Conservation (phyloP, 305 asterid species). For the Ilex paraguariensis region DNA sequence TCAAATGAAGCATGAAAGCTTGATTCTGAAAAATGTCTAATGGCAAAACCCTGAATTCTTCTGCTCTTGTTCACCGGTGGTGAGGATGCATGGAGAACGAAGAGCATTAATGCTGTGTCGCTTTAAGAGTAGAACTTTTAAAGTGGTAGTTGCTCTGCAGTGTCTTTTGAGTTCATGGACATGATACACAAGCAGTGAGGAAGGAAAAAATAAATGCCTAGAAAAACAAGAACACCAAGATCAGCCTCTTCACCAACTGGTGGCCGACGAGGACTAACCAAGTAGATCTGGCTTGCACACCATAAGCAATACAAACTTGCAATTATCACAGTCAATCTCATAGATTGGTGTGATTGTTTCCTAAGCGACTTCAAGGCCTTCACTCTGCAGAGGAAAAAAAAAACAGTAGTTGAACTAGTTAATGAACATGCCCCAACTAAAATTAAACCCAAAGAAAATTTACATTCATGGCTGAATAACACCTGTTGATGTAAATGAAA, state of each 20-base stretch:
- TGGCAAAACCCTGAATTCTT: not conserved
- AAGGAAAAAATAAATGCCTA: conserved; percentile 57
- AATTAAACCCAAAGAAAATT: not conserved
- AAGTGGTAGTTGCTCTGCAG: conserved; percentile 47
- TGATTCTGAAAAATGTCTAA: not conserved
- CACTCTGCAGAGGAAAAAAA: conserved; percentile 34
- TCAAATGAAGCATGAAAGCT: conserved; percentile 5
- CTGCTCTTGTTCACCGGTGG: not conserved
- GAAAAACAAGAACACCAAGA: conserved; percentile 73
- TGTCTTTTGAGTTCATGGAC: conserved; percentile 64
- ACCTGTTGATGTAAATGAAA: conserved; percentile 73
- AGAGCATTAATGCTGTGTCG: too few species aligned
- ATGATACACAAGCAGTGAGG: conserved; percentile 70
- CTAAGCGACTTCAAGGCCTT: conserved; percentile 35
- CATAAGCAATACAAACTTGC: conserved; percentile 57
- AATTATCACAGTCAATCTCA: conserved; percentile 37
- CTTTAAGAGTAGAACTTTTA: conserved; percentile 10
- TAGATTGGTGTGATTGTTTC: conserved; percentile 34
- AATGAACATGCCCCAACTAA: not conserved
- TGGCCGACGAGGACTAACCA: conserved; percentile 64
- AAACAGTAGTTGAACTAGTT: not conserved
- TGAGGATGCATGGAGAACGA: too few species aligned
- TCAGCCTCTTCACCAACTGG: conserved; percentile 97
- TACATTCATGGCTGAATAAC: not conserved
- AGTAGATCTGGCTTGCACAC: conserved; percentile 77